Evolutionary conservation across 1,139 yeast genomes (phyloP).

Genomic region (Saccharomycopsis phalli): DNA sequence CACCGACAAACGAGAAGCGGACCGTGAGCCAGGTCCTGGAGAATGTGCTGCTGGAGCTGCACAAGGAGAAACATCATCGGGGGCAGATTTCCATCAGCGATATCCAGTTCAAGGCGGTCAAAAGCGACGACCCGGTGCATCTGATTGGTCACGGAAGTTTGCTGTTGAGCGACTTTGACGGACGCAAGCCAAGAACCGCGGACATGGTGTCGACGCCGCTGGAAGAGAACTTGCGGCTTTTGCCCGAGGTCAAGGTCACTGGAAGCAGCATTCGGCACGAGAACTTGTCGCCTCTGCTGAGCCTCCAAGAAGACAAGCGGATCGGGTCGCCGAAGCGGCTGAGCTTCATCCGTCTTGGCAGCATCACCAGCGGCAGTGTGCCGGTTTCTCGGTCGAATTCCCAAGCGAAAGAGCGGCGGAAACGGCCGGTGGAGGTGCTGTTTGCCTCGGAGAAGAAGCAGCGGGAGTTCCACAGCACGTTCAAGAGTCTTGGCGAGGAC

Average conservation of each 20-base stretch:
- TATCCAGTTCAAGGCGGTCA: conserved; percentile 23
- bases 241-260: neutral
- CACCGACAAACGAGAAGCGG: neutral
- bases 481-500: conserved; percentile 56
- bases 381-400: neutral
- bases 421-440: conserved; percentile 22
- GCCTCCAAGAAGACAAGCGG: no score
- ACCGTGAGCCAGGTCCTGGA: neutral
- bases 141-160: conserved; percentile 18
- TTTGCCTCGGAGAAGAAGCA: conserved; percentile 67
- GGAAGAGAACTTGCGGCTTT: neutral
- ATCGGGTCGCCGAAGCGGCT: neutral
- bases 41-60: conserved; percentile 1
- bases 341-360: neutral
- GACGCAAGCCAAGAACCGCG: neutral
- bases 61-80: conserved; percentile 24
- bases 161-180: conserved; percentile 16
- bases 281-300: neutral
- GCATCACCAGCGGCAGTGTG: neutral
- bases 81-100: conserved; percentile 74
- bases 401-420: neutral
- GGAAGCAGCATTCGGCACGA: neutral
- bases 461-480: conserved; percentile 69
- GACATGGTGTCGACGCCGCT: neutral
- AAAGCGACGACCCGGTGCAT: conserved; percentile 24